Evolutionary conservation across 148 eudicot species (phyloP).

Genomic region (Fagopyrum esculentum): DNA sequence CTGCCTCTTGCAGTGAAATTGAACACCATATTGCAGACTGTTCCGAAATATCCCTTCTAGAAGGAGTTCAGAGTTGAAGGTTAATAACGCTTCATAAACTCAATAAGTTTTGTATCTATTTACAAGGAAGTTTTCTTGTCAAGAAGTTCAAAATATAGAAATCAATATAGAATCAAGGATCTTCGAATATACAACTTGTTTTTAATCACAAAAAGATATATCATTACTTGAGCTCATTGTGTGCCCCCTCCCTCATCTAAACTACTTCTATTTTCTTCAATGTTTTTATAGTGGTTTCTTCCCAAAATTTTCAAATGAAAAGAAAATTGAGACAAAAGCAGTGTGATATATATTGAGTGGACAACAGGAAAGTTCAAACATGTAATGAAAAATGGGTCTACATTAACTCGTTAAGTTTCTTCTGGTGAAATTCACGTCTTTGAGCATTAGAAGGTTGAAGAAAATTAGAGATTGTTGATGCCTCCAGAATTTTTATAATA

Average conservation of each 20-base stretch:
- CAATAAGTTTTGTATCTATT: not conserved
- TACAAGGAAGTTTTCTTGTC: not conserved
- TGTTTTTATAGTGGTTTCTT: not conserved
- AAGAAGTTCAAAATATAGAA: not conserved
- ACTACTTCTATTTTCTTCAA: too few species aligned
- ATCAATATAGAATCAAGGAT: not conserved
- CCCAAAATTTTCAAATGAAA: not conserved
- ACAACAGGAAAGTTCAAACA: too few species aligned
- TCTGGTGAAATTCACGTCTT: too few species aligned
- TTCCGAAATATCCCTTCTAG: constrained; percentile 85
- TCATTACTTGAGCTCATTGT: not conserved
- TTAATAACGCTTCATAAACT: constrained; percentile 22
- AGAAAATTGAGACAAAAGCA: not conserved
- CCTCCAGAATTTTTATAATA: not conserved
- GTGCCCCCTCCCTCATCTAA: not conserved
- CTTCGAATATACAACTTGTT: too few species aligned
- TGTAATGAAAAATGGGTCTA: too few species aligned
- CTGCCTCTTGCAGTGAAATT: not conserved
- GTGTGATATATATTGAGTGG: too few species aligned
- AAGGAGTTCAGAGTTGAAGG: constrained; percentile 81
- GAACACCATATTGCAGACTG: constrained; percentile 53
- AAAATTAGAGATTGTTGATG: constrained; percentile 1
- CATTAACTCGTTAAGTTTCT: too few species aligned
- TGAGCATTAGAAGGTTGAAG: not conserved
- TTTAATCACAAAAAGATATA: too few species aligned